Evolutionary conservation across 805 yeast species (phyloP).

Genomic region (Geotrichum ghanense): DNA sequence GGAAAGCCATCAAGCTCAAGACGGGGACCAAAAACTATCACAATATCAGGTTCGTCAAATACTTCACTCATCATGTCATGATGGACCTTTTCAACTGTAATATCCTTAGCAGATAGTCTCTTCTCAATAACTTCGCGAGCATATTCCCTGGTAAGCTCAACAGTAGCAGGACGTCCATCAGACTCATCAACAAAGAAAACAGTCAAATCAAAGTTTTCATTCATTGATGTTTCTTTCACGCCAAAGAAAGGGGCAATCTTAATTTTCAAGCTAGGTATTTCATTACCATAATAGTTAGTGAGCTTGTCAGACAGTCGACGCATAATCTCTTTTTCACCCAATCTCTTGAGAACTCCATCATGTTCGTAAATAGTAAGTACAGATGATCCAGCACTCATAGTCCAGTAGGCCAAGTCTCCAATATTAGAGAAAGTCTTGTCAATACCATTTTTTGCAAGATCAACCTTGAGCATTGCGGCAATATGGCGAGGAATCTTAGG

Average conservation of each 20-base stretch:
- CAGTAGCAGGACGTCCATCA: slow-evolving; percentile 87
- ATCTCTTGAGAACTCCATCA: slow-evolving; percentile 50
- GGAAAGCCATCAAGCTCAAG: slow-evolving; percentile 90
- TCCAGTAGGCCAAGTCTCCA: slow-evolving; percentile 77
- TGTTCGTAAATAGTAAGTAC: slow-evolving; percentile 66
- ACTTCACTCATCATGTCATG: slow-evolving; percentile 44
- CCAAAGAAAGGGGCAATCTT: slow-evolving; percentile 47
- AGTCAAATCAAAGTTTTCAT: slow-evolving; percentile 31
- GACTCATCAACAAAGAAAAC: slow-evolving; percentile 56
- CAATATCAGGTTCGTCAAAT: slow-evolving; percentile 86
- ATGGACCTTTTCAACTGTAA: slow-evolving; percentile 66
- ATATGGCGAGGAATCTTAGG: slow-evolving; percentile 68
- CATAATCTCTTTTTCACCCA: slow-evolving; percentile 29
- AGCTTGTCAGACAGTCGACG: slow-evolving; percentile 50
- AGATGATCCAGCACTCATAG: slow-evolving; percentile 76
- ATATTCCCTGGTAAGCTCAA: slow-evolving; percentile 77
- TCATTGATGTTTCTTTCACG: neutral
- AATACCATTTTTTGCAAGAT: slow-evolving; percentile 81
- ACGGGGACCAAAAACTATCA: slow-evolving; percentile 74
- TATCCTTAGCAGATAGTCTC: slow-evolving; percentile 52
- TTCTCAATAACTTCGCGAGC: slow-evolving; percentile 56
- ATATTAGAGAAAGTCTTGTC: slow-evolving; percentile 70
- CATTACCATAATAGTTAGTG: slow-evolving; percentile 62
- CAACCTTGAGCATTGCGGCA: slow-evolving; percentile 66
- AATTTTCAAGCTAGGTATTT: slow-evolving; percentile 50